Percentiles rank a stretch among this genome's conserved stretches.
These are phyloP conservation scores for Strigomonas galati DNA, from an alignment of 208 protist genomes.

Conservation along the genomic window DNA sequence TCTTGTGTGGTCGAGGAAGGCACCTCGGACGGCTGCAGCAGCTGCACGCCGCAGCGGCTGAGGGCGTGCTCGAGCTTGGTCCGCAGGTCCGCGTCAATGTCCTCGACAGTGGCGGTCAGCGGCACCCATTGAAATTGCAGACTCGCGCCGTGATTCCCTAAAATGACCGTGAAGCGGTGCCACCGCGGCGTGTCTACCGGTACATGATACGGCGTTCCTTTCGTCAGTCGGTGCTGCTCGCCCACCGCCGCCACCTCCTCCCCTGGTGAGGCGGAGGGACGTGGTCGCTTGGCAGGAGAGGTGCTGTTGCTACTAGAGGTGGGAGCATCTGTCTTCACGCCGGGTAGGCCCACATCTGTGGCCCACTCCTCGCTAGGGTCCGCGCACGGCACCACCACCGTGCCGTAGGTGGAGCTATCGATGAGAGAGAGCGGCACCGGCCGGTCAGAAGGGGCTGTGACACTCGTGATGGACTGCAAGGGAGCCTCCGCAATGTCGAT, in stretches of 20 bases:
- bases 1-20: background rate
- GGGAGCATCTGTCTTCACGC: background rate
- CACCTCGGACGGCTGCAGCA: conserved; percentile 13
- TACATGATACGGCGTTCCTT: conserved; percentile 29
- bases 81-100: conserved; percentile 31
- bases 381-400: conserved; percentile 26
- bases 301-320: no score
- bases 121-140: conserved; percentile 54
- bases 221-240: conserved; percentile 19
- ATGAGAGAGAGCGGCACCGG: conserved; percentile 47
- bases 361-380: background rate
- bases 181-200: conserved; percentile 34
- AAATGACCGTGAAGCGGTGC: conserved; percentile 33
- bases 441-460: background rate
- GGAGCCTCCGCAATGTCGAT: conserved; percentile 27
- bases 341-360: background rate
- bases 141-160: conserved; percentile 51
- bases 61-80: conserved; percentile 46
- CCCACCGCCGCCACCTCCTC: conserved; percentile 2
- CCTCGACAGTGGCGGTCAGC: conserved; percentile 43
- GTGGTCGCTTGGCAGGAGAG: background rate
- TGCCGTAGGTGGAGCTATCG: conserved; percentile 78
- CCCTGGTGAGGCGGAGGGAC: background rate
- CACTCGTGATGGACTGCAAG: background rate
- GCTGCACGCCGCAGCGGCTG: conserved; percentile 42